Evolutionary conservation across 148 eudicot genomes (phyloP).

Genomic region (Suaeda aralocaspica): DNA sequence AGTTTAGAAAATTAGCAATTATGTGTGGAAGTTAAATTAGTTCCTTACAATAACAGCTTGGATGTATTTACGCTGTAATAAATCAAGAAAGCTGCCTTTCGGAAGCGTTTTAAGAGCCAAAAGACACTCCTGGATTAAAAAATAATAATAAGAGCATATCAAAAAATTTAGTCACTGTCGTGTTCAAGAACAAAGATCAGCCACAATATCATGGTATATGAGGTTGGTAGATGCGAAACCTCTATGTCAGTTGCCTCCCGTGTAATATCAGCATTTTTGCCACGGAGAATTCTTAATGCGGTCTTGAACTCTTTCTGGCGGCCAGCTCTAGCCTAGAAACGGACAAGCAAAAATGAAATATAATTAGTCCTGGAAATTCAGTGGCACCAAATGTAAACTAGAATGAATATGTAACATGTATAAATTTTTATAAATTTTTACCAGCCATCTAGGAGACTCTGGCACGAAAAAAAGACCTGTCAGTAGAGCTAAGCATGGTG

Average conservation of each 20-base stretch:
- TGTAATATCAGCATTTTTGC: slow-evolving; percentile 55
- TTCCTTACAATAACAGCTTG: slow-evolving; percentile 65
- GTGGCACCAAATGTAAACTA: not conserved
- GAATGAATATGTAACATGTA: not conserved
- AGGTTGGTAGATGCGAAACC: slow-evolving; percentile 24
- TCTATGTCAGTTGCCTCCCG: slow-evolving; percentile 61
- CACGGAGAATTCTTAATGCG: slow-evolving; percentile 59
- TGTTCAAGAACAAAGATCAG: not conserved
- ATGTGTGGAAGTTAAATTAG: not conserved
- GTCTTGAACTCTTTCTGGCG: slow-evolving; percentile 51
- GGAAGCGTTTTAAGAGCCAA: slow-evolving; percentile 45
- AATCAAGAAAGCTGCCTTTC: slow-evolving; percentile 47
- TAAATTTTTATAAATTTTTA: slow-evolving; percentile 23
- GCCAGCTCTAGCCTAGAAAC: slow-evolving; percentile 60
- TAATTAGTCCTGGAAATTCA: not conserved
- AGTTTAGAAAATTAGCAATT: not conserved
- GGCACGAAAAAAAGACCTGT: slow-evolving; percentile 74
- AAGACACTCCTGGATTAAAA: slow-evolving; percentile 39
- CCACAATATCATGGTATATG: not conserved
- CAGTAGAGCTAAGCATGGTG: slow-evolving; percentile 58
- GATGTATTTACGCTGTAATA: slow-evolving; percentile 50
- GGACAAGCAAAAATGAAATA: not conserved
- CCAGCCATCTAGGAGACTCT: slow-evolving; percentile 97
- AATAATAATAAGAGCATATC: not conserved
- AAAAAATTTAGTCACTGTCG: not conserved